A percentile compares a stretch with the other conserved stretches of the same genome.
Evolutionary conservation across 768 basidiomycete species (phyloP).

Genomic region (Tephrocybe sp.): DNA sequence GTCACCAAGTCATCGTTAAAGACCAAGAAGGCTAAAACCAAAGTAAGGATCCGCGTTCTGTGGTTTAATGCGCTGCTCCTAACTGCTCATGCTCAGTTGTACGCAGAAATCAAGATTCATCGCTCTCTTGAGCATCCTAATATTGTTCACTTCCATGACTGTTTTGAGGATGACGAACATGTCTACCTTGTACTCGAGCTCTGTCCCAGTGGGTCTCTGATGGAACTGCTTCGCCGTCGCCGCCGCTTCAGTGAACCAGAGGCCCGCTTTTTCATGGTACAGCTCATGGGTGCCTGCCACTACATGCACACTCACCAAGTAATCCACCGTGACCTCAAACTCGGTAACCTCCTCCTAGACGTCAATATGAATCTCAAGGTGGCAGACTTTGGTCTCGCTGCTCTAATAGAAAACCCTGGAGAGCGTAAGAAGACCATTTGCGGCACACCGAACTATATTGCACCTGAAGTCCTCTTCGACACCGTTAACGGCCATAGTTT

Average conservation of each 20-base stretch:
- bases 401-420: conserved; percentile 92
- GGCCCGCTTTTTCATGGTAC: conserved; percentile 88
- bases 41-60: conserved; percentile 44
- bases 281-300: conserved; percentile 92
- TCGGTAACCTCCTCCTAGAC: conserved; percentile 94
- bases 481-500: conserved; percentile 96
- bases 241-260: conserved; percentile 90
- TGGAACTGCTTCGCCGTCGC: conserved; percentile 87
- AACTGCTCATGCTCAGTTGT: conserved; percentile 54
- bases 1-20: conserved; percentile 90
- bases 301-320: conserved; percentile 98
- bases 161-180: conserved; percentile 93
- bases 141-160: conserved; percentile 88
- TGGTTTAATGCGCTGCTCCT: background rate
- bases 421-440: conserved; percentile 99
- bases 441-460: conserved; percentile 98
- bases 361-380: conserved; percentile 93
- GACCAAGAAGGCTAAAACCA: conserved; percentile 96
- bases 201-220: conserved; percentile 84
- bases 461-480: conserved; percentile 95
- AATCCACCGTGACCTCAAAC: conserved; percentile 96
- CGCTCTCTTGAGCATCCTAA: conserved; percentile 88
- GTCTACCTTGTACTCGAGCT: conserved; percentile 98
- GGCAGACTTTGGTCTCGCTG: conserved; percentile 96
- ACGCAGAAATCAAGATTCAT: conserved; percentile 98